phyloP scores from a whole-genome alignment of 2,329 filamentous ascomycete genomes.

The Colletotrichum sojae region DNA sequence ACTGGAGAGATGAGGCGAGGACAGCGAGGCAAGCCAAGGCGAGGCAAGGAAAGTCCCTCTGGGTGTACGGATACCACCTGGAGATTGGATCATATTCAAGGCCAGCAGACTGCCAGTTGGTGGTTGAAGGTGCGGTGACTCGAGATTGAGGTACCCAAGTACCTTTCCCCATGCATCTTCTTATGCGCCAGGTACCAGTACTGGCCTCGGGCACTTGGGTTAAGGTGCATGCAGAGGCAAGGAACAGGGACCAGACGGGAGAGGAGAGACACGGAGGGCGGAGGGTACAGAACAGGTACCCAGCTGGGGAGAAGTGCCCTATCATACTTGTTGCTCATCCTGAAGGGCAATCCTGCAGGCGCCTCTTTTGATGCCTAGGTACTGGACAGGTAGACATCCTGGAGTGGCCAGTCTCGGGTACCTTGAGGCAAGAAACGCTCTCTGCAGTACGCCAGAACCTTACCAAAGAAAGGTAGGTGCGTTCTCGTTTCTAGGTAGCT shows the following conservation, averaged over 20 bases:
- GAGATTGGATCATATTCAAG: neutral
- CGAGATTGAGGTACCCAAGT: neutral
- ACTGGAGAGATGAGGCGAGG: slow-evolving; percentile 4
- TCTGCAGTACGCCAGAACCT: too few species aligned
- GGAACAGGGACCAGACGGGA: slow-evolving; percentile 20
- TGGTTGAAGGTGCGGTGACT: slow-evolving; percentile 13
- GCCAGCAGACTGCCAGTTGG: neutral
- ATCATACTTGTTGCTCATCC: too few species aligned
- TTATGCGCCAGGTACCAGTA: slow-evolving; percentile 8
- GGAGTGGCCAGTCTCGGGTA: too few species aligned
- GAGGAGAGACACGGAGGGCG: slow-evolving; percentile 7
- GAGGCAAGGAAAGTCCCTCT: slow-evolving; percentile 1
- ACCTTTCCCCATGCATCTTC: neutral
- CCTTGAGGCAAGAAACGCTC: too few species aligned
- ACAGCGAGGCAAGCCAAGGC: slow-evolving; percentile 20
- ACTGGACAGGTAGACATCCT: too few species aligned
- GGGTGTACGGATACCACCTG: neutral
- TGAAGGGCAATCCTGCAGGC: too few species aligned
- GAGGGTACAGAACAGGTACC: slow-evolving; percentile 27
- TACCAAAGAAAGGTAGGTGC: too few species aligned
- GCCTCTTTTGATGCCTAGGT: too few species aligned
- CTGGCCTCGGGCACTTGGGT: too few species aligned
- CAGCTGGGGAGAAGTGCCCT: slow-evolving; percentile 4
- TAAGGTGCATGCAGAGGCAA: slow-evolving; percentile 25
- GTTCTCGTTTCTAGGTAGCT: too few species aligned